Percentiles rank a stretch among this genome's conserved stretches.
These are phyloP conservation scores for Xylariales sp. DNA, from an alignment of 2,329 filamentous ascomycete species.

Conservation along the genomic window DNA sequence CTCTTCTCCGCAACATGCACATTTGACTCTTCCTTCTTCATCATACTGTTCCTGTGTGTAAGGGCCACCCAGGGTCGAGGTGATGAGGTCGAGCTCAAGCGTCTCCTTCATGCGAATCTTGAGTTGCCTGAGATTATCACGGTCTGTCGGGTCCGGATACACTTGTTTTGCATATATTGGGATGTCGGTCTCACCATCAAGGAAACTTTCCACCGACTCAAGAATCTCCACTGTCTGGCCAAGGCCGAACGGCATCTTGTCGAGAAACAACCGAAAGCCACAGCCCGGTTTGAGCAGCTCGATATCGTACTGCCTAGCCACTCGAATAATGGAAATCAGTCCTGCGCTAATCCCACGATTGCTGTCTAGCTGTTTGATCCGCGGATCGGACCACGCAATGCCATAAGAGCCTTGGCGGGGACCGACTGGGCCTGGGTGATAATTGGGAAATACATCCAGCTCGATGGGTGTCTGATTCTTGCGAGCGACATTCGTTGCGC, in stretches of 20 bases:
- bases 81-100: background rate
- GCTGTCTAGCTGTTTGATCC: slow-evolving; percentile 13
- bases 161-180: no score
- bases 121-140: background rate
- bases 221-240: background rate
- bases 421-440: slow-evolving; percentile 12
- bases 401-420: slow-evolving; percentile 16
- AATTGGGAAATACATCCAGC: slow-evolving; percentile 14
- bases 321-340: slow-evolving; percentile 11
- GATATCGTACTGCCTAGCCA: slow-evolving; percentile 13
- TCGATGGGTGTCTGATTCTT: slow-evolving; percentile 18
- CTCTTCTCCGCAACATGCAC: background rate
- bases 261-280: slow-evolving; percentile 21
- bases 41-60: slow-evolving; percentile 7
- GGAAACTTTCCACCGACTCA: background rate
- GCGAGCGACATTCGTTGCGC: slow-evolving; percentile 12
- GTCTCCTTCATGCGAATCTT: slow-evolving; percentile 3
- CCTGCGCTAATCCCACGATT: slow-evolving; percentile 12
- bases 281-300: slow-evolving; percentile 21
- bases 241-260: slow-evolving; percentile 18
- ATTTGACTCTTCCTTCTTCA: background rate
- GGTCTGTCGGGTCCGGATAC: no score
- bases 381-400: slow-evolving; percentile 10
- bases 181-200: no score
- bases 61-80: background rate